Percentiles rank a stretch among this genome's conserved stretches.
These are phyloP conservation scores for Tricholomella constricta DNA, from an alignment of 768 basidiomycete genomes.

Conservation along the genomic window DNA sequence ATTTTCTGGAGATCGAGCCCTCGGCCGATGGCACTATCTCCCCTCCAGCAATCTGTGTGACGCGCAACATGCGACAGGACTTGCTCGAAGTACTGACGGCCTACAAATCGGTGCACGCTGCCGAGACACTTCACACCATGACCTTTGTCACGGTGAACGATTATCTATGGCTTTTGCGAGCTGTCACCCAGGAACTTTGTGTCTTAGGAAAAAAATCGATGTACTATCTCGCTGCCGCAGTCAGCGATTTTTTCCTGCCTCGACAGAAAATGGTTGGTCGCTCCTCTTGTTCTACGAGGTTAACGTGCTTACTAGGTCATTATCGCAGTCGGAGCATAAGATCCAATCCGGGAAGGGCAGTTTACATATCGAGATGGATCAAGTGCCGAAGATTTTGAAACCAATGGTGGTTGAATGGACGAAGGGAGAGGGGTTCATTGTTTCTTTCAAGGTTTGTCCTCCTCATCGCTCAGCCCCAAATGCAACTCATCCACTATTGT, in stretches of 20 bases:
- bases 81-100: conserved; percentile 72
- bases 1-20: conserved; percentile 78
- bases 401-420: conserved; percentile 95
- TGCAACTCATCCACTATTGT: neutral
- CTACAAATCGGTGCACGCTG: conserved; percentile 79
- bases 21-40: conserved; percentile 21
- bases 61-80: conserved; percentile 59
- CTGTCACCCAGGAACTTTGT: conserved; percentile 77
- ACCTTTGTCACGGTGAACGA: conserved; percentile 95
- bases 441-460: conserved; percentile 90
- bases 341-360: conserved; percentile 97
- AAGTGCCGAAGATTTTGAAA: conserved; percentile 94
- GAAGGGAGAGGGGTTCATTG: conserved; percentile 77
- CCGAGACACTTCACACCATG: conserved; percentile 78
- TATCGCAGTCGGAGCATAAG: conserved; percentile 87
- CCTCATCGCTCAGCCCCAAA: neutral
- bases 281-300: neutral
- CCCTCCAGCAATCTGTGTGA: conserved; percentile 62
- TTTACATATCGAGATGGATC: conserved; percentile 96
- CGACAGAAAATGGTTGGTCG: conserved; percentile 80
- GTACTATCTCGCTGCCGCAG: conserved; percentile 98
- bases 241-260: conserved; percentile 97
- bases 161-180: conserved; percentile 89
- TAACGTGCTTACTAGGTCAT: neutral
- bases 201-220: conserved; percentile 69